Conservation (phyloP, 2,329 filamentous ascomycete species). For the Scytalidium lignicola region DNA sequence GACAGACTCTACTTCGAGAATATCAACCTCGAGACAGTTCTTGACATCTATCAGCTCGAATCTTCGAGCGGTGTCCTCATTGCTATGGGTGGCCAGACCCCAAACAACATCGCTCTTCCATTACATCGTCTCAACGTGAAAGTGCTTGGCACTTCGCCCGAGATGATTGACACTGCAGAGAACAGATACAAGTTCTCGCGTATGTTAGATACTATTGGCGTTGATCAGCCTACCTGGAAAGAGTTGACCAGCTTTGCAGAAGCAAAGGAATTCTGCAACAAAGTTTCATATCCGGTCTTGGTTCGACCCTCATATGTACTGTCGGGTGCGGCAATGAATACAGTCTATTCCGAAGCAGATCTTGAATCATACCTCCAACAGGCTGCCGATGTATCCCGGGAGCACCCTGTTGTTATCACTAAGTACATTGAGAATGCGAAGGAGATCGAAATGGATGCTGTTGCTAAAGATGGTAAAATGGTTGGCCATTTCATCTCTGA, state of each 20-base stretch:
- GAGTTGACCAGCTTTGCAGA: constrained; percentile 94
- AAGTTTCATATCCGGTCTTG: constrained; percentile 87
- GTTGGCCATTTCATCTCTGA: constrained; percentile 97
- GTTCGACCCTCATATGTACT: constrained; percentile 96
- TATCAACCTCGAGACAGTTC: constrained; percentile 81
- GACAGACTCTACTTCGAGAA: constrained; percentile 96
- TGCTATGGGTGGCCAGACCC: constrained; percentile 95
- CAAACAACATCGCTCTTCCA: constrained; percentile 94
- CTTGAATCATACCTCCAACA: constrained; percentile 83
- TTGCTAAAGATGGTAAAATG: constrained; percentile 83
- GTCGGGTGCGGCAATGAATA: constrained; percentile 98
- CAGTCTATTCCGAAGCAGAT: constrained; percentile 93
- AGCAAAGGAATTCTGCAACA: constrained; percentile 79
- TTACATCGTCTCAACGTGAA: constrained; percentile 82
- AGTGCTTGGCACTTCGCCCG: constrained; percentile 89
- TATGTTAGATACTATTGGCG: constrained; percentile 90
- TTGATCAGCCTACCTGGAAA: constrained; percentile 98
- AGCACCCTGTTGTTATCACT: constrained; percentile 96
- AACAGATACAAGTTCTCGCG: constrained; percentile 98
- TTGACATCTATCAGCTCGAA: constrained; percentile 92
- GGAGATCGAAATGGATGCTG: constrained; percentile 99
- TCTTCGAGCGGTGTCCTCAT: constrained; percentile 78
- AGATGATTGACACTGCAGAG: constrained; percentile 98
- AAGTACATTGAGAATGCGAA: constrained; percentile 99
- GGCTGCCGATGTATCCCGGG: constrained; percentile 86